Conservation (phyloP, 371 early-diverging fungal genomes). For the Circinella minor region DNA sequence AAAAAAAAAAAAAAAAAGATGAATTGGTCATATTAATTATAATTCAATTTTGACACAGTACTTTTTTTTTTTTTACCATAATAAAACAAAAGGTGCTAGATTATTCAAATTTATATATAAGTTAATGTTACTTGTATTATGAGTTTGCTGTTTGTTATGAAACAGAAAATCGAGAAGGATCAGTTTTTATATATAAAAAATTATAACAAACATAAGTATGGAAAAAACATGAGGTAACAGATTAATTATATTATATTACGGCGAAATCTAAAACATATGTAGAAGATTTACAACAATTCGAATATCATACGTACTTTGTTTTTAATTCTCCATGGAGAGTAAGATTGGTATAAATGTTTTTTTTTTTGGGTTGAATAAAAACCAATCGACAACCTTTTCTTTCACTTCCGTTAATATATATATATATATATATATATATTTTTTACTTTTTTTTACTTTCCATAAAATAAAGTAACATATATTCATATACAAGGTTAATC, state of each 20-base stretch:
- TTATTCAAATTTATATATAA: no score
- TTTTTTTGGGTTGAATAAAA: neutral
- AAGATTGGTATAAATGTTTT: neutral
- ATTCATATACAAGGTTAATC: neutral
- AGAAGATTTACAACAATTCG: neutral
- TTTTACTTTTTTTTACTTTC: neutral
- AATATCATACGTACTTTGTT: neutral
- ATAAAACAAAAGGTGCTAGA: no score
- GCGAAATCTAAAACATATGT: neutral
- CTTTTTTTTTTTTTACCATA: no score
- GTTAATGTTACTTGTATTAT: no score
- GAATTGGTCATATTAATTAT: no score
- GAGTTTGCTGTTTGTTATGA: no score
- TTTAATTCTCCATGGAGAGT: conserved; percentile 5
- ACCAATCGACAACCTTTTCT: neutral
- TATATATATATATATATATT: no score
- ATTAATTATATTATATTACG: neutral
- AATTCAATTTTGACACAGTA: no score
- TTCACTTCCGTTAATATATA: neutral
- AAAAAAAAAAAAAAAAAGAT: no score
- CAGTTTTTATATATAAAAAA: no score
- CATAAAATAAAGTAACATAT: neutral
- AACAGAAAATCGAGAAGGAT: no score
- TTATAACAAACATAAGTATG: neutral
- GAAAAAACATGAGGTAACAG: neutral